phyloP scores from a whole-genome alignment of 306 rosid genomes.

The Pueraria montana region DNA sequence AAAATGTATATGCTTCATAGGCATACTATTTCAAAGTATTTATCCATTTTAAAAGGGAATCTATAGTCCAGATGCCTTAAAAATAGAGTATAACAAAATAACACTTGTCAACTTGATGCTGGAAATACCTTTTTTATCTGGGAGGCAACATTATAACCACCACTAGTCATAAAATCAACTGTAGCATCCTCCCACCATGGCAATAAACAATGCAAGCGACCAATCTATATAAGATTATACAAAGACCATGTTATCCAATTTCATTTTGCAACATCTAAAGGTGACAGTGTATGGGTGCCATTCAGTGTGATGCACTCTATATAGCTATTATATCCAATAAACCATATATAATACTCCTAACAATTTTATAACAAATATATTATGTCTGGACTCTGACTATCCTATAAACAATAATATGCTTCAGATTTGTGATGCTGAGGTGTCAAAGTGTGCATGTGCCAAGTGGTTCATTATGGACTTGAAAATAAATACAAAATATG shows the following conservation, averaged over 20 bases:
- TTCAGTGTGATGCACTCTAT: background rate
- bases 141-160: conserved; percentile 71
- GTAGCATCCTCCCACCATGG: conserved; percentile 89
- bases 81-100: background rate
- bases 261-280: conserved; percentile 23
- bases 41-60: background rate
- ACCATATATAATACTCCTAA: background rate
- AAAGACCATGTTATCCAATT: conserved; percentile 33
- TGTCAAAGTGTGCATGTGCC: conserved; percentile 7
- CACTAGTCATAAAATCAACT: conserved; percentile 77
- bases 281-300: background rate
- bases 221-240: conserved; percentile 55
- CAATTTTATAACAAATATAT: background rate
- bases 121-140: conserved; percentile 67
- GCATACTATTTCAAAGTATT: conserved; percentile 4
- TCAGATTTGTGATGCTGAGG: conserved; percentile 28
- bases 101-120: conserved; percentile 13
- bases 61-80: conserved; percentile 33
- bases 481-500: background rate
- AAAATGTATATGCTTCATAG: conserved; percentile 21
- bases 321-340: background rate
- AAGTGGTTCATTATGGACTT: background rate
- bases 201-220: conserved; percentile 75
- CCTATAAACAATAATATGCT: conserved; percentile 21
- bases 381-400: background rate